A percentile compares a stretch with the other conserved stretches of the same genome.
phyloP scores from a whole-genome alignment of 208 protist genomes.

The Leishmania gerbilli region DNA sequence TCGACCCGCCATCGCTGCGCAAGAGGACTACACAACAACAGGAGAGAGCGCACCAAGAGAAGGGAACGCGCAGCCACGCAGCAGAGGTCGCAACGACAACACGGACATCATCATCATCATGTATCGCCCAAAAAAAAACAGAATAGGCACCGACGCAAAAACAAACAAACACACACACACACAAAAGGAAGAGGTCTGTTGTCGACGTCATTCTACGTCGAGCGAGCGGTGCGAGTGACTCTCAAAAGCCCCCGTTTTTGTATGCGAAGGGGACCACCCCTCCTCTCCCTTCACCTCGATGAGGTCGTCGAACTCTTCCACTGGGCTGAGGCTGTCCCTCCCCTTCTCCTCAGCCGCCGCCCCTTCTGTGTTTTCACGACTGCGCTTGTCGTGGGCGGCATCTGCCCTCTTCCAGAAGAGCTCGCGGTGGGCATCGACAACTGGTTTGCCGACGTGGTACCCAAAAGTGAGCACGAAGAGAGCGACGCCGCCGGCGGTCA shows the following conservation, averaged over 20 bases:
- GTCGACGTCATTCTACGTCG: neutral
- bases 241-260: neutral
- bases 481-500: slow-evolving; percentile 28
- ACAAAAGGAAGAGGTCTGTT: neutral
- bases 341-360: neutral
- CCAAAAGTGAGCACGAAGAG: slow-evolving; percentile 58
- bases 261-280: neutral
- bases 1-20: neutral
- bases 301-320: slow-evolving; percentile 31
- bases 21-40: neutral
- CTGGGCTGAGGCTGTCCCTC: neutral
- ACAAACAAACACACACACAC: neutral
- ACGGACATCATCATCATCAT: neutral
- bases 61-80: neutral
- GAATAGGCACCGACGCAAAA: neutral
- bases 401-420: slow-evolving; percentile 8
- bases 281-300: slow-evolving; percentile 24
- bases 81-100: neutral
- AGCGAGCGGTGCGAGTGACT: neutral
- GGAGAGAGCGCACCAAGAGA: neutral
- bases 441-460: slow-evolving; percentile 65
- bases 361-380: neutral
- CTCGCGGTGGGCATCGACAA: slow-evolving; percentile 61
- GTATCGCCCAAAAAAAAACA: neutral
- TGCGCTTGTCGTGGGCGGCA: neutral